Base-by-base conservation (phyloP, 2,329 filamentous ascomycete species). In the Xylariaceae sp. region DNA sequence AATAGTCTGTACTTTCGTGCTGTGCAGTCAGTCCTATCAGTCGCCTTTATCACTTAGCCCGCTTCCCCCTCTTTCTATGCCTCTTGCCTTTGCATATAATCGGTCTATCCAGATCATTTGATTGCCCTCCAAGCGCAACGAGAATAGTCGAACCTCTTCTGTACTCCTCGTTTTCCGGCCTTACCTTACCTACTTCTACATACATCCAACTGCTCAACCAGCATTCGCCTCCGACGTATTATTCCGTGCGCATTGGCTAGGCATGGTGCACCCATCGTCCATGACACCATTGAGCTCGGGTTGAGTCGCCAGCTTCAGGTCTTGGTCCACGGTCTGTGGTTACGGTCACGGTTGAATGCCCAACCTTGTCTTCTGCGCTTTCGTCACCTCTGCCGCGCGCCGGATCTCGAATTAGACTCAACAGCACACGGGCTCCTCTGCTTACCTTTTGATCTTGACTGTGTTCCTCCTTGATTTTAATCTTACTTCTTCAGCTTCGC, bases 221-320 rank as follows among this genome's bases (percentile, higher is more conserved):
- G 47, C 33, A 30, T 46, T 53, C 36, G 30, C 32, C 35, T 13
- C 30, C 37, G 21, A 27, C 39, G 42, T 24, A 18, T 33, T 35
- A 33, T 48, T 39, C 42, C 27, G 40, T n/a, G 24, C 44, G 44
- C 43, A 44, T 42, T 35, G 32, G 40, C 45, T 55, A 50, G 63
- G 62, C 43, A 66, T 65, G 64, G 58, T 66, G 43, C 56, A 61
- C 52, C 49, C 32, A 41, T 59, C 15, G 26, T 50, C 56, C 49
- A 66, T 63, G 62, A 62, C 55, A 62, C 55, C 58, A 58, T 60
- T 44, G 58, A 66, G 63, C 62, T 63, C 44, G 42, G 63, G 59
- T 61, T 64, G 61, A 66, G 61, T 67, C 57, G 58, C 62, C 55
- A 60, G 57, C 59, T 60, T 64, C 42, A 57, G 65, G 46, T 64